Conservation (phyloP, 2,329 filamentous ascomycete genomes). For the Hymenoscyphus occultus region DNA sequence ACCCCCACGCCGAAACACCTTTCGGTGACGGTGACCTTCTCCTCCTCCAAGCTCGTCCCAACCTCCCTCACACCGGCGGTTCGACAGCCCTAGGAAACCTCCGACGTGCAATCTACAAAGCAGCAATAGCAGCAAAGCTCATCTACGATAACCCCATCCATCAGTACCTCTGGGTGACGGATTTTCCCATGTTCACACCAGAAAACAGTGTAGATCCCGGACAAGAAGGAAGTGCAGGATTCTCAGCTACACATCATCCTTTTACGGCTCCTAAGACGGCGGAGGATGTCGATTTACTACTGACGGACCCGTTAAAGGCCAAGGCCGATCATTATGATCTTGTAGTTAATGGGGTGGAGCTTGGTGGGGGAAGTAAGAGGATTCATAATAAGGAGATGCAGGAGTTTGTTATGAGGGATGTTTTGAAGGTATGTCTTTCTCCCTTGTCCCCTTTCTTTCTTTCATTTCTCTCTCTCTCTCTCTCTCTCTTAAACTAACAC, state of each 20-base stretch:
- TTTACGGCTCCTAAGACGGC: slow-evolving; percentile 82
- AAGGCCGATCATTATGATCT: slow-evolving; percentile 92
- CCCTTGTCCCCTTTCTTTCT: neutral
- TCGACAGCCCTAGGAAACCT: slow-evolving; percentile 52
- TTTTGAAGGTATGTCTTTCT: slow-evolving; percentile 55
- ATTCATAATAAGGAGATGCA: slow-evolving; percentile 85
- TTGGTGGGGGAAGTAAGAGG: slow-evolving; percentile 88
- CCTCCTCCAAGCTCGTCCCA: slow-evolving; percentile 74
- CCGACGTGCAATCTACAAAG: slow-evolving; percentile 33
- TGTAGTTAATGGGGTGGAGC: slow-evolving; percentile 90
- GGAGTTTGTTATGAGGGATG: slow-evolving; percentile 77
- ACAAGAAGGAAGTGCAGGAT: slow-evolving; percentile 76
- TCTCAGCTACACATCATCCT: slow-evolving; percentile 88
- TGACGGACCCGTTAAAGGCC: slow-evolving; percentile 67
- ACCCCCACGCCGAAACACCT: slow-evolving; percentile 7
- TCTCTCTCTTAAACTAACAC: slow-evolving; percentile 1
- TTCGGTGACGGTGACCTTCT: slow-evolving; percentile 72
- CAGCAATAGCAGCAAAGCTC: slow-evolving; percentile 28
- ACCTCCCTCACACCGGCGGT: slow-evolving; percentile 62
- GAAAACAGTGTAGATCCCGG: slow-evolving; percentile 51
- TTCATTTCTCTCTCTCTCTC: neutral
- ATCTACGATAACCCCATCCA: slow-evolving; percentile 41
- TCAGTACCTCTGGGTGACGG: slow-evolving; percentile 77
- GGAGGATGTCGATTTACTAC: slow-evolving; percentile 70
- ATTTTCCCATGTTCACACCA: slow-evolving; percentile 91